A percentile compares a stretch with the other conserved stretches of the same genome.
phyloP scores from a whole-genome alignment of 2,329 filamentous ascomycete species.

The Microdochium trichocladiopsis region DNA sequence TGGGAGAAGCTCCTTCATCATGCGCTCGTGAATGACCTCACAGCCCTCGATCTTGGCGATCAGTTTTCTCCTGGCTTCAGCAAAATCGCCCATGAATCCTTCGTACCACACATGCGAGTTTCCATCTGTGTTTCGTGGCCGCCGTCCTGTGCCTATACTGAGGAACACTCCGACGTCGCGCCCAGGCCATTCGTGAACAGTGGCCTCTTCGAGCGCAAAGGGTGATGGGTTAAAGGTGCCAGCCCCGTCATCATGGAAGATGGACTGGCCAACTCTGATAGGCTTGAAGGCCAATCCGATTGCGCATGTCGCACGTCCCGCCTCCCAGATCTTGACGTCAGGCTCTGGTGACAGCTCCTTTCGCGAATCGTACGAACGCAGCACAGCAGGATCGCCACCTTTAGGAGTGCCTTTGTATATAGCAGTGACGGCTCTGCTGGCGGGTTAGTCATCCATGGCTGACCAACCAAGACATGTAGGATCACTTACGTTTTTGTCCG shows the following conservation, averaged over 20 bases:
- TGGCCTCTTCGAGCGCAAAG: slow-evolving; percentile 80
- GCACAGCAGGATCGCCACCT: slow-evolving; percentile 60
- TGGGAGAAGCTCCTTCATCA: slow-evolving; percentile 71
- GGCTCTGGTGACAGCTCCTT: slow-evolving; percentile 87
- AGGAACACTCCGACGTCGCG: slow-evolving; percentile 88
- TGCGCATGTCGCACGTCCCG: slow-evolving; percentile 86
- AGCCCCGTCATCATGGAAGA: slow-evolving; percentile 87
- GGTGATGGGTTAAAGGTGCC: slow-evolving; percentile 91
- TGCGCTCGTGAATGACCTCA: slow-evolving; percentile 80
- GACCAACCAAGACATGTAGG: slow-evolving; percentile 1
- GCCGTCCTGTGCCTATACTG: slow-evolving; percentile 88
- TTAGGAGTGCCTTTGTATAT: slow-evolving; percentile 77
- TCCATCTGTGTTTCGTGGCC: slow-evolving; percentile 57
- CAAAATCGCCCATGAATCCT: slow-evolving; percentile 85
- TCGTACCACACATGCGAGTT: slow-evolving; percentile 86
- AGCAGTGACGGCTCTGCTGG: slow-evolving; percentile 77
- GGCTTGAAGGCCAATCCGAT: slow-evolving; percentile 94
- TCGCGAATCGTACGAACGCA: slow-evolving; percentile 92
- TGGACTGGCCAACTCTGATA: slow-evolving; percentile 84
- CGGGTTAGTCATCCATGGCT: slow-evolving; percentile 11
- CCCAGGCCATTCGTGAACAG: slow-evolving; percentile 90
- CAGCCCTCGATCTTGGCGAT: slow-evolving; percentile 94
- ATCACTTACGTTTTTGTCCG: slow-evolving; percentile 79
- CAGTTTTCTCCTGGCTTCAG: slow-evolving; percentile 76
- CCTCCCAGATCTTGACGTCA: slow-evolving; percentile 95